A percentile compares a stretch with the other conserved stretches of the same genome.
phyloP scores from a whole-genome alignment of 1,139 yeast species.

The Sugiyamaella sp. region DNA sequence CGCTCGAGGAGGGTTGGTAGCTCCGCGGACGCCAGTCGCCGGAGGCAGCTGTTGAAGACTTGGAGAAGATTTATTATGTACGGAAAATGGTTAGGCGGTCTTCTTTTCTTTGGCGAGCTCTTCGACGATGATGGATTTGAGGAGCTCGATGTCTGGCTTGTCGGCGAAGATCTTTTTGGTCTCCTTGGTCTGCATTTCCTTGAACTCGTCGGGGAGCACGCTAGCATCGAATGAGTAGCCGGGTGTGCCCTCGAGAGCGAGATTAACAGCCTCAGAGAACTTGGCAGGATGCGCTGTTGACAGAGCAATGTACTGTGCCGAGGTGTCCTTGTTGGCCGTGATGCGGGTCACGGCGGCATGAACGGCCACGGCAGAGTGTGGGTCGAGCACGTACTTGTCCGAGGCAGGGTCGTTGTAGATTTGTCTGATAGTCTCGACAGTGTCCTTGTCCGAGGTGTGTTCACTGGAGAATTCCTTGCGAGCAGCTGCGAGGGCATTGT shows the following conservation, averaged over 20 bases:
- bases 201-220: constrained; percentile 87
- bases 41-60: neutral
- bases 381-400: constrained; percentile 84
- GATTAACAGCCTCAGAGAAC: constrained; percentile 92
- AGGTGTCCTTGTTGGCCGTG: constrained; percentile 48
- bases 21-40: neutral
- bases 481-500: constrained; percentile 66
- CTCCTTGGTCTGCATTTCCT: constrained; percentile 66
- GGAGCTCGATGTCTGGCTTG: constrained; percentile 68
- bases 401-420: constrained; percentile 59
- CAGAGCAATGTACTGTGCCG: constrained; percentile 67
- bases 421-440: constrained; percentile 72
- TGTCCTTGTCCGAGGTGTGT: constrained; percentile 76
- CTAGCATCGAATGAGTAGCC: constrained; percentile 85
- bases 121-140: constrained; percentile 62
- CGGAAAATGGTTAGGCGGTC: neutral
- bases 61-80: neutral
- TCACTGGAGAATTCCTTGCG: constrained; percentile 72
- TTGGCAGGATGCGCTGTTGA: constrained; percentile 99
- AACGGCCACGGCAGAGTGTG: constrained; percentile 96
- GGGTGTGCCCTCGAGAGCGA: constrained; percentile 64
- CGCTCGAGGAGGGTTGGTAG: too few relatives aligned
- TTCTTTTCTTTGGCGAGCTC: constrained; percentile 17
- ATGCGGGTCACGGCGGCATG: constrained; percentile 69
- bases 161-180: constrained; percentile 79